These are phyloP conservation scores for Tricholomella constricta DNA, from an alignment of 768 basidiomycete genomes.

Conservation along the genomic window DNA sequence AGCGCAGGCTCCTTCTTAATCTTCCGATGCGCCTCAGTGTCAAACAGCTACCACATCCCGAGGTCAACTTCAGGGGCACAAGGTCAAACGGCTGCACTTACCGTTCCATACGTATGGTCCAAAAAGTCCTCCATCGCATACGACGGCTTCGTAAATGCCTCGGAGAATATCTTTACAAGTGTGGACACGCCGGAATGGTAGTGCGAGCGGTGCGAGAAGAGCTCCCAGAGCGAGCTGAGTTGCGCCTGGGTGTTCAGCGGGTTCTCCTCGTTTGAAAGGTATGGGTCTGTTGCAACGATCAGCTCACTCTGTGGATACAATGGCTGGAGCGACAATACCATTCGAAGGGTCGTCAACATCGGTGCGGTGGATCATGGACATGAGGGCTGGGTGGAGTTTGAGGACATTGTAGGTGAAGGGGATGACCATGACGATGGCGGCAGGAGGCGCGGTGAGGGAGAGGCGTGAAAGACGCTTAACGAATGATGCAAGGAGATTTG, in stretches of 20 bases:
- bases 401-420: conserved; percentile 95
- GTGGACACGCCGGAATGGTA: conserved; percentile 90
- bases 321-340: conserved; percentile 26
- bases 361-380: conserved; percentile 87
- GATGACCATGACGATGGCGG: conserved; percentile 87
- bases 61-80: not conserved
- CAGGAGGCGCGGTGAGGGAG: conserved; percentile 83
- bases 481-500: conserved; percentile 91
- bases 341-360: conserved; percentile 36
- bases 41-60: conserved; percentile 64
- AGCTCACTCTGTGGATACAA: not conserved
- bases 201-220: conserved; percentile 75
- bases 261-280: conserved; percentile 62
- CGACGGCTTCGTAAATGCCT: conserved; percentile 91
- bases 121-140: conserved; percentile 95
- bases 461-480: conserved; percentile 88
- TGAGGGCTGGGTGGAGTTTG: conserved; percentile 87
- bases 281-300: conserved; percentile 53
- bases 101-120: conserved; percentile 89
- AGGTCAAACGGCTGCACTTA: conserved; percentile 35
- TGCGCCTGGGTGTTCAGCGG: conserved; percentile 80
- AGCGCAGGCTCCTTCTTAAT: conserved; percentile 80
- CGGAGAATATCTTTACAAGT: conserved; percentile 80
- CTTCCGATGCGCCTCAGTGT: conserved; percentile 77
- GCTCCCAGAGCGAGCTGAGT: conserved; percentile 91